phyloP scores from a whole-genome alignment of 768 basidiomycete genomes.

The Boletellus emodensis region DNA sequence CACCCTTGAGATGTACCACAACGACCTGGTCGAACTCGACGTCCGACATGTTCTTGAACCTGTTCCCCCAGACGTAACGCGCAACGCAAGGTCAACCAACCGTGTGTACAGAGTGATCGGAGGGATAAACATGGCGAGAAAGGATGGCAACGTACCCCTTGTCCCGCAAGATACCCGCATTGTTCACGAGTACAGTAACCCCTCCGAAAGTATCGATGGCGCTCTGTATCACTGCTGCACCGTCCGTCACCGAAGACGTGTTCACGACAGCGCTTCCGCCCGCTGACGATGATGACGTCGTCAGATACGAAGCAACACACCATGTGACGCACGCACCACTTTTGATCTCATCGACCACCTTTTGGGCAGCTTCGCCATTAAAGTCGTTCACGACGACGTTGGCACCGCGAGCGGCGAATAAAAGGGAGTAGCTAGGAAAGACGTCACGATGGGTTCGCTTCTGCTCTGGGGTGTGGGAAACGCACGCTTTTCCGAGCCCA shows the following conservation, averaged over 20 bases:
- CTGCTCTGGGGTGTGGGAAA: conserved; percentile 19
- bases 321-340: conserved; percentile 46
- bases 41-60: conserved; percentile 97
- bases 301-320: neutral
- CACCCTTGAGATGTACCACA: conserved; percentile 90
- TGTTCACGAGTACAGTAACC: conserved; percentile 90
- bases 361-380: conserved; percentile 81
- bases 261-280: conserved; percentile 89
- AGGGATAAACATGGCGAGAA: no score
- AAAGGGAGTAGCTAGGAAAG: conserved; percentile 68
- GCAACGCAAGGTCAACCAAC: neutral
- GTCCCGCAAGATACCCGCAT: conserved; percentile 87
- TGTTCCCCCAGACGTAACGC: conserved; percentile 24
- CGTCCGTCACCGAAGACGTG: conserved; percentile 83
- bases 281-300: conserved; percentile 42
- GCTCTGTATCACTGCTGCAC: conserved; percentile 78
- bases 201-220: conserved; percentile 83
- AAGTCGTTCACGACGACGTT: conserved; percentile 96
- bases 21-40: conserved; percentile 88
- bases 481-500: conserved; percentile 88
- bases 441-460: neutral
- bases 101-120: neutral
- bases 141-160: conserved; percentile 50
- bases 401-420: conserved; percentile 91
- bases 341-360: conserved; percentile 85